These are phyloP conservation scores for Drechslerella coelobrocha DNA, from an alignment of 2,329 filamentous ascomycete genomes.

Conservation along the genomic window DNA sequence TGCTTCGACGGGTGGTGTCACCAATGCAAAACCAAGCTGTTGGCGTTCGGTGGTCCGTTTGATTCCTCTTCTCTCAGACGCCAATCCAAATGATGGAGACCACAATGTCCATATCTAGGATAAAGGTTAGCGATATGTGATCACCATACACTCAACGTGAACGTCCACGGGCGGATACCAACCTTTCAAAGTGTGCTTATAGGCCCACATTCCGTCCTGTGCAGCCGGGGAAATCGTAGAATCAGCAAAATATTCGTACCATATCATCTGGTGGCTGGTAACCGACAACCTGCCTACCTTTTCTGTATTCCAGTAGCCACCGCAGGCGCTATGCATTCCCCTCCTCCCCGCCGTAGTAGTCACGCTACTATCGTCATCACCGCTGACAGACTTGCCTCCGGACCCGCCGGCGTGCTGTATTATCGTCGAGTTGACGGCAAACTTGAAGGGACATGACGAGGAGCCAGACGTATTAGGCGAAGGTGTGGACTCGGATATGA, in stretches of 20 bases:
- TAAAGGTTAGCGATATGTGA: slow-evolving; percentile 58
- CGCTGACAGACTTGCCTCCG: slow-evolving; percentile 61
- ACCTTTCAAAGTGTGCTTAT: slow-evolving; percentile 72
- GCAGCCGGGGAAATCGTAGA: no score
- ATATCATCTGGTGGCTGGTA: no score
- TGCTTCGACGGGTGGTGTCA: no score
- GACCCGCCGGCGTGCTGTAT: slow-evolving; percentile 78
- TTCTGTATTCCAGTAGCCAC: slow-evolving; percentile 89
- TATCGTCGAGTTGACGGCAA: slow-evolving; percentile 96
- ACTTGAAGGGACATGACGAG: slow-evolving; percentile 75
- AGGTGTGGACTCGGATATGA: slow-evolving; percentile 76
- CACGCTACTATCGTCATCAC: slow-evolving; percentile 65
- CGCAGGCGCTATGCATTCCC: slow-evolving; percentile 87
- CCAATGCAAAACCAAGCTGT: no score
- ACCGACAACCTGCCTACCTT: slow-evolving; percentile 62
- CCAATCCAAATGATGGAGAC: slow-evolving; percentile 80
- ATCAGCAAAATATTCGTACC: no score
- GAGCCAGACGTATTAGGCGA: slow-evolving; percentile 59
- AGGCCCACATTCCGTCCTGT: slow-evolving; percentile 81
- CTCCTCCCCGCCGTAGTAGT: slow-evolving; percentile 78
- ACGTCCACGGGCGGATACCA: not conserved
- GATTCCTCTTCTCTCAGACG: no score
- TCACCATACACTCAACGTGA: slow-evolving; percentile 63
- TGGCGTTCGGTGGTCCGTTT: no score
- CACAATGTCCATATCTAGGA: slow-evolving; percentile 67